Evolutionary conservation across 345 rosid species (phyloP).

Genomic region (Mercurialis annua): DNA sequence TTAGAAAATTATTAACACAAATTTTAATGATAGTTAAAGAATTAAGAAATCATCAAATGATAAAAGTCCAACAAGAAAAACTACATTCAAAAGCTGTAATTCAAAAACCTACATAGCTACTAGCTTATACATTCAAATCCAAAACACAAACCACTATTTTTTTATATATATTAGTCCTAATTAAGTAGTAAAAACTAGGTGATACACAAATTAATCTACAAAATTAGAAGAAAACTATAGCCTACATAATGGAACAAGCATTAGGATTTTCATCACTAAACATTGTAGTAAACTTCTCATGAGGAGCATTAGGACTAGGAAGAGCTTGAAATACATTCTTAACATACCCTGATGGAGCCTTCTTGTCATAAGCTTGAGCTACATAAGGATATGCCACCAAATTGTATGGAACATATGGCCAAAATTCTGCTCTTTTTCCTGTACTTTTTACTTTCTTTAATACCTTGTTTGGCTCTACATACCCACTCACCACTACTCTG

Average conservation of each 20-base stretch:
- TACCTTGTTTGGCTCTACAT: constrained; percentile 50
- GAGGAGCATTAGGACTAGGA: constrained; percentile 29
- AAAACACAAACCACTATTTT: not conserved
- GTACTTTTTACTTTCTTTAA: constrained; percentile 37
- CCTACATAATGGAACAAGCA: constrained; percentile 51
- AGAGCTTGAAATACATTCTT: constrained; percentile 43
- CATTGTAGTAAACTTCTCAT: constrained; percentile 28
- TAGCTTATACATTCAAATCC: too few species aligned
- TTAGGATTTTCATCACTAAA: constrained; percentile 56
- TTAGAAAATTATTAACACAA: too few species aligned
- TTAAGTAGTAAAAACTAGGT: not conserved
- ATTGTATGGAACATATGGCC: constrained; percentile 52
- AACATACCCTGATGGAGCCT: constrained; percentile 51
- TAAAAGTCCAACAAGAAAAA: too few species aligned
- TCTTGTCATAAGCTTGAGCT: constrained; percentile 50
- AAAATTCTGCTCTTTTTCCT: constrained; percentile 49
- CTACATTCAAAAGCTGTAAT: not conserved
- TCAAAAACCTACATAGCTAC: not conserved
- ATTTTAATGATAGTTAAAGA: too few species aligned
- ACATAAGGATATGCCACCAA: constrained; percentile 49
- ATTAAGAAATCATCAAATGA: too few species aligned
- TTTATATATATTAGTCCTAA: not conserved
- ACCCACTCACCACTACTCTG: constrained; percentile 40
- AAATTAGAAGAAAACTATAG: too few species aligned
- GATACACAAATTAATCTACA: not conserved